Percentiles rank a stretch among this genome's conserved stretches.
Evolutionary conservation across 192 early-diverging fungal genomes (phyloP).

Genomic region (Backusella westeae): DNA sequence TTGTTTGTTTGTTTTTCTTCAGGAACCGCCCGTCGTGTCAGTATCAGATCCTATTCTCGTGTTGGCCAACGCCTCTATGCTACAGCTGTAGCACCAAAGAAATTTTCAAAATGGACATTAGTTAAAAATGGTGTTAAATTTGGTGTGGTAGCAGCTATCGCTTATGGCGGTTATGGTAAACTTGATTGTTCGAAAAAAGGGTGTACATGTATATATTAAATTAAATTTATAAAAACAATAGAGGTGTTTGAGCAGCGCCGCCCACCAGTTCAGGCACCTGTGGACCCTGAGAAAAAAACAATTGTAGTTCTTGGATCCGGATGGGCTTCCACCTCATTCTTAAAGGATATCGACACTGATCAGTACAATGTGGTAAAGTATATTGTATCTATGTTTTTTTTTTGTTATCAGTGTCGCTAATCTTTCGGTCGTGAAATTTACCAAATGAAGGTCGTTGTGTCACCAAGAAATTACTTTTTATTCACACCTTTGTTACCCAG

Average conservation of each 20-base stretch:
- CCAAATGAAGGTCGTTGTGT: constrained; percentile 53
- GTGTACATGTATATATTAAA: not conserved
- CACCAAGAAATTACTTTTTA: constrained; percentile 89
- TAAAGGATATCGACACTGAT: constrained; percentile 38
- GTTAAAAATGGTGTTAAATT: constrained; percentile 7
- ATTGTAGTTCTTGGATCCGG: constrained; percentile 40
- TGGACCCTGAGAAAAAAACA: constrained; percentile 46
- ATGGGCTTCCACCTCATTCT: constrained; percentile 42
- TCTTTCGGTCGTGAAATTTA: not conserved
- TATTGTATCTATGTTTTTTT: not conserved
- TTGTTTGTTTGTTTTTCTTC: not conserved
- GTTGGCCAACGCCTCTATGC: not conserved
- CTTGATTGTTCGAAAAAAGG: not conserved
- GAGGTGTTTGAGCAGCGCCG: constrained; percentile 32
- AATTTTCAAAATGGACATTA: constrained; percentile 12
- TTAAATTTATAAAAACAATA: not conserved
- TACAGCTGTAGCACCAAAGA: not conserved
- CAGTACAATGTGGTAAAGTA: constrained; percentile 41
- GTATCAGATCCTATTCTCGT: not conserved
- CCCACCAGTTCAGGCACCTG: constrained; percentile 34
- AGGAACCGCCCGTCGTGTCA: not conserved
- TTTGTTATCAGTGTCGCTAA: not conserved
- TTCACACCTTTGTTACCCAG: constrained; percentile 70
- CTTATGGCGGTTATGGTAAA: constrained; percentile 24
- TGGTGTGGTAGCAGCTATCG: constrained; percentile 17